Conservation (phyloP, 345 rosid genomes). For the Aurinia saxatilis region DNA sequence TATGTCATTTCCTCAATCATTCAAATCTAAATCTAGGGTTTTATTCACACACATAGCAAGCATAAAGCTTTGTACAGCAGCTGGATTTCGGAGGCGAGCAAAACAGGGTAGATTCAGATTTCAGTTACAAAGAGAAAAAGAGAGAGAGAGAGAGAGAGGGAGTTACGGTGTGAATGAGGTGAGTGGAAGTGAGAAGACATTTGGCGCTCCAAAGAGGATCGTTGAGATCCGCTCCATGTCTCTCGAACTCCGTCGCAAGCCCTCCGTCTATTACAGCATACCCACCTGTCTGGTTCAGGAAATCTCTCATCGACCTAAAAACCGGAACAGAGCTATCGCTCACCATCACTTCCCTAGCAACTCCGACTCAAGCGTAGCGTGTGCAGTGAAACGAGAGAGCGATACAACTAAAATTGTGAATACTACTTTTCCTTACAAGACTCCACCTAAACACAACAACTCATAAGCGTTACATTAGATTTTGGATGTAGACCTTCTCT, state of each 20-base stretch:
- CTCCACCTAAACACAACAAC: not conserved
- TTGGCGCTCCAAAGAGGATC: slow-evolving; percentile 88
- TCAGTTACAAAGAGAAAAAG: not conserved
- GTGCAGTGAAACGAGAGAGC: not conserved
- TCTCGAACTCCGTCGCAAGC: slow-evolving; percentile 78
- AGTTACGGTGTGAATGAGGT: slow-evolving; percentile 44
- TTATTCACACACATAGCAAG: not conserved
- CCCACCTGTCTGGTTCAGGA: slow-evolving; percentile 50
- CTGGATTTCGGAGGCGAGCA: not conserved
- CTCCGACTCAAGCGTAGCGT: slow-evolving; percentile 2
- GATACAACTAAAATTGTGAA: not conserved
- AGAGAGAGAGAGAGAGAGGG: not conserved
- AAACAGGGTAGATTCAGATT: too few species aligned
- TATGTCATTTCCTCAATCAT: not conserved
- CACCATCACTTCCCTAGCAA: slow-evolving; percentile 8
- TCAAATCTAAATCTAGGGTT: not conserved
- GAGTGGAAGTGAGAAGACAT: slow-evolving; percentile 65
- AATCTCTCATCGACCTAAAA: slow-evolving; percentile 35
- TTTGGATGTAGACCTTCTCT: not conserved
- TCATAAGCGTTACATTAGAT: not conserved
- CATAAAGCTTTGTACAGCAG: not conserved
- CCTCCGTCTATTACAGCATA: slow-evolving; percentile 64
- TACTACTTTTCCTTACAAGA: too few species aligned
- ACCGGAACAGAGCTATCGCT: slow-evolving; percentile 18
- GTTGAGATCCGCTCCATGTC: slow-evolving; percentile 71